Evolutionary conservation across 805 yeast species (phyloP).

Genomic region (Lipomyces oligophaga): DNA sequence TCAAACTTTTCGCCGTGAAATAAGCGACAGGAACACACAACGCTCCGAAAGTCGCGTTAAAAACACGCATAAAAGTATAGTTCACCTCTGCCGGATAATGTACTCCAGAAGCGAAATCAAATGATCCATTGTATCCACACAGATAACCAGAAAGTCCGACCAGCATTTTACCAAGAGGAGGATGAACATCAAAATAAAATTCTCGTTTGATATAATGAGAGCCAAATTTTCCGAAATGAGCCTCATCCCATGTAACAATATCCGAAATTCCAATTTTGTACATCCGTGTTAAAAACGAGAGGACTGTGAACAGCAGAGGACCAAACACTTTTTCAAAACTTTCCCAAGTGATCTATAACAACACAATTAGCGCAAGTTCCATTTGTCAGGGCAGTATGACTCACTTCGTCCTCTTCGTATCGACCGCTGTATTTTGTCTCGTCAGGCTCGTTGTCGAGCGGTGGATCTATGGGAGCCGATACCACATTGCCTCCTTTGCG

Average conservation of each 20-base stretch:
- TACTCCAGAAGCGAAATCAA: slow-evolving; percentile 82
- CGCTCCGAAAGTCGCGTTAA: slow-evolving; percentile 81
- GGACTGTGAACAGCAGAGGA: slow-evolving; percentile 51
- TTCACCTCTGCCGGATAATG: slow-evolving; percentile 72
- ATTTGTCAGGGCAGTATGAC: no score
- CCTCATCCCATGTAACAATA: slow-evolving; percentile 92
- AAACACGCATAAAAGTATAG: slow-evolving; percentile 79
- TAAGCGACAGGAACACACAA: slow-evolving; percentile 84
- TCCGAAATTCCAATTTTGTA: slow-evolving; percentile 67
- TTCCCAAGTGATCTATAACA: slow-evolving; percentile 6
- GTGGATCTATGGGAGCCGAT: no score
- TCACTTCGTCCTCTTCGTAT: no score
- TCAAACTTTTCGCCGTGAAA: slow-evolving; percentile 71
- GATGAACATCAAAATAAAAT: slow-evolving; percentile 94
- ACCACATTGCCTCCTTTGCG: no score
- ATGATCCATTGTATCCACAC: slow-evolving; percentile 83
- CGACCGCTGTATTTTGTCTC: no score
- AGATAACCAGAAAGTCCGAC: slow-evolving; percentile 83
- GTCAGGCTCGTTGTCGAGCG: no score
- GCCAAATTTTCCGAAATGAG: slow-evolving; percentile 96
- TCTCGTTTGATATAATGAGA: slow-evolving; percentile 84
- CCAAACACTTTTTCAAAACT: slow-evolving; percentile 15
- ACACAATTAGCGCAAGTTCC: no score
- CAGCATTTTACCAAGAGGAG: slow-evolving; percentile 92
- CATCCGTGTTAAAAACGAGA: slow-evolving; percentile 54